Evolutionary conservation across 1,284 basidiomycete genomes (phyloP).

Genomic region (Ustilago sp.): DNA sequence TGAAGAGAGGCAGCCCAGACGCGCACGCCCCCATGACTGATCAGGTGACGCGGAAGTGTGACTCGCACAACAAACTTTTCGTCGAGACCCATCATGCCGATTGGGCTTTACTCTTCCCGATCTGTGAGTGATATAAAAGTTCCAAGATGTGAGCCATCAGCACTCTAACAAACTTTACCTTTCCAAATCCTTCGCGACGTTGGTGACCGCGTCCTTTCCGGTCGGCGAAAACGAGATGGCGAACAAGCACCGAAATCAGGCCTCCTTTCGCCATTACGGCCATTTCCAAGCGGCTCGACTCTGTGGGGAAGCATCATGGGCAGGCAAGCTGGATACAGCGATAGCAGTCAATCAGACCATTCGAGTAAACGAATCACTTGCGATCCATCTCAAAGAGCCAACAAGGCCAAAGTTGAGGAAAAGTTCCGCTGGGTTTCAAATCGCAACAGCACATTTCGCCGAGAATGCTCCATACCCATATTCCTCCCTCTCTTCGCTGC

Average conservation of each 20-base stretch:
- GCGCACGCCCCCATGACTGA: too few species aligned
- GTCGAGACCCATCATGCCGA: too few species aligned
- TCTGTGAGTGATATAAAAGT: neutral
- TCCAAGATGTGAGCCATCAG: too few species aligned
- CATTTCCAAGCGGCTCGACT: neutral
- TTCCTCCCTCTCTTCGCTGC: constrained; percentile 4
- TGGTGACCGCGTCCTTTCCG: constrained; percentile 19
- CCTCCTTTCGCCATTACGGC: neutral
- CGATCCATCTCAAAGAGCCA: neutral
- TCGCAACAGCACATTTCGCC: constrained; percentile 9
- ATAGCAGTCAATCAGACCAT: neutral
- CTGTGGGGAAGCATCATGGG: neutral
- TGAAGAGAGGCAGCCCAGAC: too few species aligned
- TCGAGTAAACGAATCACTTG: neutral
- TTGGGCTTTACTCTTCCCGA: neutral
- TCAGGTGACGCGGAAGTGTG: too few species aligned
- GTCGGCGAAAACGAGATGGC: constrained; percentile 14
- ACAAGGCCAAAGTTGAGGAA: neutral
- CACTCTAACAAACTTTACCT: too few species aligned
- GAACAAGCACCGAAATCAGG: constrained; percentile 11
- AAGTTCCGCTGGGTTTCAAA: constrained; percentile 9
- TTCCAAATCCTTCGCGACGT: neutral
- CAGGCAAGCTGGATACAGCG: neutral
- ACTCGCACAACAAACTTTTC: too few species aligned
- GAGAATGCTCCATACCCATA: constrained; percentile 18